Conservation (phyloP, 441 rosid genomes). For the Populus hybrid region DNA sequence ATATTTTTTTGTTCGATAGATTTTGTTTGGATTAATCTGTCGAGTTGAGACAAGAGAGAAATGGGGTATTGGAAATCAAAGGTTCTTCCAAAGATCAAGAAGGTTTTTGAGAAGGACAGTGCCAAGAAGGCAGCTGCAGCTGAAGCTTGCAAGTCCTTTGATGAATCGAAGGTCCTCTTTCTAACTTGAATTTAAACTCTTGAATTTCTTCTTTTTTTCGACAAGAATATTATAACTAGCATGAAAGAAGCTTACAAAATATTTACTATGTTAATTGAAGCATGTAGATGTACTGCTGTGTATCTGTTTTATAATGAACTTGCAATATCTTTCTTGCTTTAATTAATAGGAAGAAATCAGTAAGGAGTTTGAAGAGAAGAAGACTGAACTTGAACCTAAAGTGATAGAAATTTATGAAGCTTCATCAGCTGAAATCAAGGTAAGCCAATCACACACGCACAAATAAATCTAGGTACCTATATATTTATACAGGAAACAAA, state of each 20-base stretch:
- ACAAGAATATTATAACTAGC: not conserved
- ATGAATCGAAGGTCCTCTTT: constrained; percentile 59
- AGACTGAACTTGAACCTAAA: constrained; percentile 64
- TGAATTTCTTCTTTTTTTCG: not conserved
- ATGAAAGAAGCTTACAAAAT: not conserved
- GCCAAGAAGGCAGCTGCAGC: constrained; percentile 73
- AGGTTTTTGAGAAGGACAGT: constrained; percentile 60
- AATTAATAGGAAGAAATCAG: constrained; percentile 48
- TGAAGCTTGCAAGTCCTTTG: constrained; percentile 74
- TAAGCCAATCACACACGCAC: constrained; percentile 4
- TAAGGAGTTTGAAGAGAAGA: constrained; percentile 79
- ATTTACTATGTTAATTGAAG: too few species aligned
- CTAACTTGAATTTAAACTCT: not conserved
- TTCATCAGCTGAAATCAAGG: constrained; percentile 70
- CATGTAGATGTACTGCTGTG: too few species aligned
- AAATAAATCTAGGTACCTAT: not conserved
- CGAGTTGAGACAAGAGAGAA: not conserved
- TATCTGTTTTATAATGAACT: not conserved
- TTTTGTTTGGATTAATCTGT: not conserved
- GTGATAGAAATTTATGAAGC: constrained; percentile 72
- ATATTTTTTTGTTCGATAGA: not conserved
- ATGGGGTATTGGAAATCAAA: constrained; percentile 84
- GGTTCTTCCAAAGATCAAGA: constrained; percentile 79
- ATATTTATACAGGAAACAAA: not conserved
- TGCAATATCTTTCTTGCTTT: not conserved